phyloP scores from a whole-genome alignment of 495 filamentous ascomycete species.

The Echria macrotheca region DNA sequence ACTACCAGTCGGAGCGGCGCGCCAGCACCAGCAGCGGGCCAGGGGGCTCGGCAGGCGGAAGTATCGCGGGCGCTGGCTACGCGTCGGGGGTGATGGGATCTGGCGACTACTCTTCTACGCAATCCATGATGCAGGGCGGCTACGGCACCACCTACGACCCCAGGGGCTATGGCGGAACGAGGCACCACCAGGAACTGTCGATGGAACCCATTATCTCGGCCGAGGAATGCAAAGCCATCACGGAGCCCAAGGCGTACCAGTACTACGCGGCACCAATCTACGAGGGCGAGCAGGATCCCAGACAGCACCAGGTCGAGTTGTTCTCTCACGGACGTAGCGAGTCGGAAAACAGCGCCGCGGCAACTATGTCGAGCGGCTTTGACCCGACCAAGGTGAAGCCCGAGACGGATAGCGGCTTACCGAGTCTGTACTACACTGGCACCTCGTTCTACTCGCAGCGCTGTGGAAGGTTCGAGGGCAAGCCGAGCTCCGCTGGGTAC shows the following conservation, averaged over 20 bases:
- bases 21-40: constrained; percentile 71
- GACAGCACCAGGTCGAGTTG: constrained; percentile 39
- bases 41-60: constrained; percentile 50
- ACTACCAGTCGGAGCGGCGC: constrained; percentile 81
- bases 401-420: constrained; percentile 36
- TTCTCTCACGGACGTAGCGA: constrained; percentile 35
- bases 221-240: constrained; percentile 43
- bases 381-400: constrained; percentile 39
- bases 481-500: constrained; percentile 37
- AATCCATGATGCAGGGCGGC: constrained; percentile 28
- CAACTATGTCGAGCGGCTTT: constrained; percentile 17
- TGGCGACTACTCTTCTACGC: constrained; percentile 30
- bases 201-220: constrained; percentile 40
- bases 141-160: constrained; percentile 34
- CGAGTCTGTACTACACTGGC: constrained; percentile 37
- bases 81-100: constrained; percentile 32
- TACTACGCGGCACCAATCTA: constrained; percentile 44
- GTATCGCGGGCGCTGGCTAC: constrained; percentile 45
- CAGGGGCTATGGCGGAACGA: constrained; percentile 32
- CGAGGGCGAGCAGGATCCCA: constrained; percentile 32
- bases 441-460: constrained; percentile 30
- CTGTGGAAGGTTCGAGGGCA: constrained; percentile 42
- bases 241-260: constrained; percentile 39
- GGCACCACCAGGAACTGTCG: constrained; percentile 39
- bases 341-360: constrained; percentile 21